These are phyloP conservation scores for Cutaneotrichosporon dermatis DNA, from an alignment of 1,284 basidiomycete species.

Conservation along the genomic window DNA sequence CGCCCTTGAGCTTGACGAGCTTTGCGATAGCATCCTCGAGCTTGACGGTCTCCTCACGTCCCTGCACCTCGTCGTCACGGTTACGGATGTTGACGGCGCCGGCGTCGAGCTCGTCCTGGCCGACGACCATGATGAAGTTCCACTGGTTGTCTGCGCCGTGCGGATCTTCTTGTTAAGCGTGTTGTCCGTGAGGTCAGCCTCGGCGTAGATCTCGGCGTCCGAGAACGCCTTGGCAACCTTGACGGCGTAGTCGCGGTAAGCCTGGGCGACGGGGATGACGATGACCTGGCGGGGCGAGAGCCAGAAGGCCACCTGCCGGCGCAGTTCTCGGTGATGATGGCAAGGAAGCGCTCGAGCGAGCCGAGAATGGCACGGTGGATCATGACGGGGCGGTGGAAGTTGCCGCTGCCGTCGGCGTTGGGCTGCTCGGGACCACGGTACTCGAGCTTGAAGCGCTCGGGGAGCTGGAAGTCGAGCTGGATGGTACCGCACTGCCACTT, in stretches of 20 bases:
- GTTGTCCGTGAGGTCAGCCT: constrained; percentile 87
- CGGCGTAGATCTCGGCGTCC: constrained; percentile 73
- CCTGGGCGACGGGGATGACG: constrained; percentile 84
- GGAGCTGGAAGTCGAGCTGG: constrained; percentile 93
- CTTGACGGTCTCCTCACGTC: constrained; percentile 45
- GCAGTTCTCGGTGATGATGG: constrained; percentile 95
- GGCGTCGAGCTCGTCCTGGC: constrained; percentile 80
- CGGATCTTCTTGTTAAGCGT: constrained; percentile 96
- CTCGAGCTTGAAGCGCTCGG: constrained; percentile 93
- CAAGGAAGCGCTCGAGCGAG: constrained; percentile 91
- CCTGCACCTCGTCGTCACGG: constrained; percentile 67
- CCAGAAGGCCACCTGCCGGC: constrained; percentile 99
- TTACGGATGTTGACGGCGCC: constrained; percentile 92
- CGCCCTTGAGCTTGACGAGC: constrained; percentile 38
- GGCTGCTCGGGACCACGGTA: constrained; percentile 64
- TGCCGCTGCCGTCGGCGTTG: constrained; percentile 53
- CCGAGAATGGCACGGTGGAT: constrained; percentile 97
- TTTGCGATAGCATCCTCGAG: constrained; percentile 39
- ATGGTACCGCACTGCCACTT: constrained; percentile 99
- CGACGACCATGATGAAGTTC: constrained; percentile 93
- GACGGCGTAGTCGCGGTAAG: constrained; percentile 82
- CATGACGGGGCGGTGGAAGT: constrained; percentile 79
- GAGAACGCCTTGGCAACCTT: constrained; percentile 58
- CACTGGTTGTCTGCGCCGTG: constrained; percentile 90
- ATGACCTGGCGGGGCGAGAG: constrained; percentile 89